phyloP scores from a whole-genome alignment of 768 basidiomycete genomes.

The Boletus subparvulus region DNA sequence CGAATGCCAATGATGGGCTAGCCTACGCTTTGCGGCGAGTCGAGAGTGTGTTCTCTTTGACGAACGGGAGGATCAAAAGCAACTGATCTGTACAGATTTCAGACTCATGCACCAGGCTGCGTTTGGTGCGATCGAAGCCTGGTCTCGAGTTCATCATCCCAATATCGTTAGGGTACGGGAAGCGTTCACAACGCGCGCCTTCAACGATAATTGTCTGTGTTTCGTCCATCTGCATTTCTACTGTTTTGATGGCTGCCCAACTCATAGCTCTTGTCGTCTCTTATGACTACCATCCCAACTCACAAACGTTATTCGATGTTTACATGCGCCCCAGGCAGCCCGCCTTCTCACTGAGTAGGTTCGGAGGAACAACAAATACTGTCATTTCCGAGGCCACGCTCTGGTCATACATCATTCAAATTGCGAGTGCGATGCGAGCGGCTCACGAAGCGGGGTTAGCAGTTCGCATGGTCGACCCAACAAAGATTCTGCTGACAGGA shows the following conservation, averaged over 20 bases:
- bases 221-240: conserved; percentile 1
- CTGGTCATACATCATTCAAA: conserved; percentile 93
- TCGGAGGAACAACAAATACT: conserved; percentile 28
- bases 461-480: conserved; percentile 77
- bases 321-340: conserved; percentile 63
- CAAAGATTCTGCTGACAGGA: conserved; percentile 85
- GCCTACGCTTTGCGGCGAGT: conserved; percentile 79
- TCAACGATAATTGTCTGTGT: conserved; percentile 83
- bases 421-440: conserved; percentile 81
- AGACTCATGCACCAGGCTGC: conserved; percentile 80
- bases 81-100: conserved; percentile 55
- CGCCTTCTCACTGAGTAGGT: conserved; percentile 36
- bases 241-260: conserved; percentile 9
- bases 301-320: conserved; percentile 76
- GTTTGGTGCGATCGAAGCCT: conserved; percentile 79
- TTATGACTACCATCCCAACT: conserved; percentile 84
- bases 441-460: conserved; percentile 83
- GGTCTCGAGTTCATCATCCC: conserved; percentile 84
- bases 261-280: conserved; percentile 81
- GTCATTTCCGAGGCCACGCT: conserved; percentile 73
- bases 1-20: conserved; percentile 70
- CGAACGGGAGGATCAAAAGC: not conserved
- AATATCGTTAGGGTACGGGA: conserved; percentile 81
- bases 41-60: conserved; percentile 58
- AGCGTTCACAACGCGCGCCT: conserved; percentile 92